These are phyloP conservation scores for bread wheat (Triticum aestivum) DNA, from an alignment of 176 grass and related monocot species.

Conservation along the genomic window DNA sequence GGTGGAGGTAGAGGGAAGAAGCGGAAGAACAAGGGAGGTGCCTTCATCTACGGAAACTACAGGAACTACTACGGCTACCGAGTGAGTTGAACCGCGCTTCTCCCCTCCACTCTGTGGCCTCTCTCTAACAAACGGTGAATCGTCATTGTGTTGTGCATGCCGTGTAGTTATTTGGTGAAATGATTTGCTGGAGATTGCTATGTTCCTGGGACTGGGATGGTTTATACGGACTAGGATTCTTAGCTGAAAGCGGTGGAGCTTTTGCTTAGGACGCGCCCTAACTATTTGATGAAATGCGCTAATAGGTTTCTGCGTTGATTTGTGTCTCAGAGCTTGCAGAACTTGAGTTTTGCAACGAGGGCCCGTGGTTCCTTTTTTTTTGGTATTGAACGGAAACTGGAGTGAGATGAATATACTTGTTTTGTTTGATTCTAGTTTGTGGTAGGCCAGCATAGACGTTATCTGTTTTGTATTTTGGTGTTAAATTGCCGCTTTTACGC, in stretches of 20 bases:
- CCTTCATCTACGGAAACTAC: slow-evolving; percentile 94
- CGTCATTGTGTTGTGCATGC: background rate
- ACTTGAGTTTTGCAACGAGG: background rate
- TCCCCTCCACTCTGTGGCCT: background rate
- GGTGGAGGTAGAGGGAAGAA: slow-evolving; percentile 18
- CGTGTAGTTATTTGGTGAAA: background rate
- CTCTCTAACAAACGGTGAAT: background rate
- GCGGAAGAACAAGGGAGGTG: slow-evolving; percentile 52
- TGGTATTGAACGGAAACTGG: background rate
- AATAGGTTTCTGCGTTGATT: background rate
- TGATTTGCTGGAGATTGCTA: background rate
- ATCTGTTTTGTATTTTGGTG: background rate
- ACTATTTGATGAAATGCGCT: slow-evolving; percentile 25
- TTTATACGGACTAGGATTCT: background rate
- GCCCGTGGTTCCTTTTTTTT: background rate
- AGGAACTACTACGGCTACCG: slow-evolving; percentile 92
- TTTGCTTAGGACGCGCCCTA: background rate
- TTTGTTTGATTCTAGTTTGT: background rate
- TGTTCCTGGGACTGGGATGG: background rate
- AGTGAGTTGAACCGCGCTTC: slow-evolving; percentile 30
- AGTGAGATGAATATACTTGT: background rate
- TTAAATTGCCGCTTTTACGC: background rate
- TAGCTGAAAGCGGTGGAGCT: background rate
- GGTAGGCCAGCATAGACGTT: background rate
- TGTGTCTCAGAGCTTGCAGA: background rate